Percentiles rank a stretch among this genome's conserved stretches.
Evolutionary conservation across 140 eudicot species (phyloP).

Genomic region (Senecio squalidus): DNA sequence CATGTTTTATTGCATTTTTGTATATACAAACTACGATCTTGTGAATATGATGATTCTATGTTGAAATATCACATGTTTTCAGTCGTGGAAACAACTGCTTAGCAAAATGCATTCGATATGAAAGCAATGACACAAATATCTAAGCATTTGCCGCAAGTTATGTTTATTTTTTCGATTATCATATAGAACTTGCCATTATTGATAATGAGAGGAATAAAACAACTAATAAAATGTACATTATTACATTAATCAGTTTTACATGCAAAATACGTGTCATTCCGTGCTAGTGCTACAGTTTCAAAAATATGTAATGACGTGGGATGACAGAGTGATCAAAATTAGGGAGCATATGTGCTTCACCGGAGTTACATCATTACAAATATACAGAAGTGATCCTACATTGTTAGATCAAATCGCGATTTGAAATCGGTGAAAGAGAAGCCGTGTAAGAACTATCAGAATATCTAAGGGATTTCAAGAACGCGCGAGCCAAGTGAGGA

Average conservation of each 20-base stretch:
- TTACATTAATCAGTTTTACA: background rate
- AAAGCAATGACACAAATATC: too few species aligned
- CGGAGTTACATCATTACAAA: background rate
- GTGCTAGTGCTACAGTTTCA: constrained; percentile 1
- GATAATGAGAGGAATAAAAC: background rate
- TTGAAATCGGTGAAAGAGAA: constrained; percentile 34
- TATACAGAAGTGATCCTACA: constrained; percentile 10
- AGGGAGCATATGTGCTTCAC: constrained; percentile 8
- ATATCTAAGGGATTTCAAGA: constrained; percentile 45
- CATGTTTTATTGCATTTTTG: background rate
- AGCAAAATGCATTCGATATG: too few species aligned
- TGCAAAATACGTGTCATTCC: background rate
- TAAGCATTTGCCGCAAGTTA: too few species aligned
- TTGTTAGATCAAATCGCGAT: constrained; percentile 30
- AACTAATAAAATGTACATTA: background rate
- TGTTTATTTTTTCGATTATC: too few species aligned
- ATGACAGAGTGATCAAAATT: constrained; percentile 5
- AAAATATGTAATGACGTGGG: constrained; percentile 2
- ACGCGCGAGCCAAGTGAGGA: constrained; percentile 36
- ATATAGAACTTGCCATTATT: too few species aligned
- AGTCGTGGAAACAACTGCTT: too few species aligned
- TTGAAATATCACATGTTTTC: too few species aligned
- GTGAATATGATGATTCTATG: background rate
- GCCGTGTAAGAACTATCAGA: constrained; percentile 45
- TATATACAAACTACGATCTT: background rate